A percentile compares a stretch with the other conserved stretches of the same genome.
phyloP scores from a whole-genome alignment of 176 grass and related monocot species.

The barley (Hordeum vulgare) region MorexV3_pseudomolecules_assembly NC_058518.1:447235281-447235780 shows the following conservation, averaged over 20 bases:
- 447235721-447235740: not conserved
- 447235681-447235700: slow-evolving; percentile 21
- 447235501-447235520: not conserved
- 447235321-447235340: not conserved
- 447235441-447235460: not conserved
- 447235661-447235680: not conserved
- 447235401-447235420: not conserved
- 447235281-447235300: not conserved
- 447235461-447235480: slow-evolving; percentile 16
- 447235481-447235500: slow-evolving; percentile 13
- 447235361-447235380: not conserved
- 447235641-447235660: not conserved
- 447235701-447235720: not conserved
- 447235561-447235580: not conserved
- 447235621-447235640: slow-evolving; percentile 1
- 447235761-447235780: not conserved
- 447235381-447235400: not conserved
- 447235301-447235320: not conserved
- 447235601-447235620: not conserved
- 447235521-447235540: too few species aligned
- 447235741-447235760: not conserved
- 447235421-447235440: too few species aligned
- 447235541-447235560: not conserved
- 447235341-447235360: not conserved
- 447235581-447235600: not conserved